These are phyloP conservation scores for Colletotrichum musicola DNA, from an alignment of 2,329 filamentous ascomycete genomes.

Conservation along the genomic window DNA sequence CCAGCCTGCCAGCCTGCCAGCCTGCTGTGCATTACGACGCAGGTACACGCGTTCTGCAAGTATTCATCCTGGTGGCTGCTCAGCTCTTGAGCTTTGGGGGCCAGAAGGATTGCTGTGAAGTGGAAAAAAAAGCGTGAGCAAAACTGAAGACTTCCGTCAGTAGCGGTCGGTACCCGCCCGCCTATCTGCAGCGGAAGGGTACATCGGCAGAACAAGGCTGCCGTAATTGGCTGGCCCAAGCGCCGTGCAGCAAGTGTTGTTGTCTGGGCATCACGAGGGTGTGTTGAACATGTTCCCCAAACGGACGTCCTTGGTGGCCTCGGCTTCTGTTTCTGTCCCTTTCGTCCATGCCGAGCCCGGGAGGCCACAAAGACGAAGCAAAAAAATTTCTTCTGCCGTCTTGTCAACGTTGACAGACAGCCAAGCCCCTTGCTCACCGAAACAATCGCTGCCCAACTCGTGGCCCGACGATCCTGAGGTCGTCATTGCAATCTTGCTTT, in stretches of 20 bases:
- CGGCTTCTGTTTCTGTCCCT: background rate
- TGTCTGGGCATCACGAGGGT: background rate
- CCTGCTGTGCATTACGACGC: constrained; percentile 23
- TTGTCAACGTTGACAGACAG: background rate
- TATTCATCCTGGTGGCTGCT: constrained; percentile 7
- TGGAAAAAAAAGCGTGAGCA: background rate
- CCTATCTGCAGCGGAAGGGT: background rate
- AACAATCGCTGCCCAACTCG: constrained; percentile 34
- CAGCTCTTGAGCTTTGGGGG: constrained; percentile 24
- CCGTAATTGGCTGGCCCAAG: constrained; percentile 35
- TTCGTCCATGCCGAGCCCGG: constrained; percentile 2
- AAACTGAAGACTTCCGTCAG: no score
- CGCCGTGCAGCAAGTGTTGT: constrained; percentile 15
- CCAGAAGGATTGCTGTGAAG: constrained; percentile 12
- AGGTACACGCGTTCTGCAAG: constrained; percentile 13
- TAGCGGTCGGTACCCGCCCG: no score
- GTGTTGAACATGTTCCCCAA: background rate
- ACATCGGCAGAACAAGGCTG: constrained; percentile 4
- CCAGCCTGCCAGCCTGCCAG: constrained; percentile 29
- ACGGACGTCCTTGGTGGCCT: background rate
- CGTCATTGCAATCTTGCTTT: constrained; percentile 26
- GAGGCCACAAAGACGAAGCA: background rate
- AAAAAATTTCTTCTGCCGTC: background rate
- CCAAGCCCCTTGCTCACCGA: constrained; percentile 27
- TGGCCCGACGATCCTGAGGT: constrained; percentile 27